Evolutionary conservation across 352 stramenopile genomes (phyloP), one percentile per base, ranked within the genome.

Genomic region (Globisporangium rhizosaccharum): DNA sequence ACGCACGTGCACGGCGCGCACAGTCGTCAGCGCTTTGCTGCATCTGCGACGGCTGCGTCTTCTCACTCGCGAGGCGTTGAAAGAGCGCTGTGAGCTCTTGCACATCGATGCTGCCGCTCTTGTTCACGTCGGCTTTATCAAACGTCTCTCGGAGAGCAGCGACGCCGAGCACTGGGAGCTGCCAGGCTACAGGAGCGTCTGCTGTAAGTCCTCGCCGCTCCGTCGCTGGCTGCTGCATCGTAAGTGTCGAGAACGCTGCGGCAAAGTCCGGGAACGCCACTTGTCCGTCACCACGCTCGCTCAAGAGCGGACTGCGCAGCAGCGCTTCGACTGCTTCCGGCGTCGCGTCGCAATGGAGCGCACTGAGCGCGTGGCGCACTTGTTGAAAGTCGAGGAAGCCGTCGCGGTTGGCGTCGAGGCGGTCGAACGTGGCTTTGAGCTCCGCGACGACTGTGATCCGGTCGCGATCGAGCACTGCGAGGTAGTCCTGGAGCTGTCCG

Each of bases 381-480:
- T 85, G 69, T 0, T 25, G 49, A 42, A 85, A 81, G 58, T 89
- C 78, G 12, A 93, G 55, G 28, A 72, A 72, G 0, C 81, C 79
- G 47, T 90, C 77, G 18, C 67, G 60, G 61, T 93, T 82, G 12
- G 48, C 56, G 57, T 93, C 81, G 1, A 90, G 59, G 1, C 72
- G 75, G 30, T 90, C 81, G 36, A 92, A 92, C 6, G 75, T 85
- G 4, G 63, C 66, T 58, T 91, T 91, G 45, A 93, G 70, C 42
- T 80, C 67, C 0, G 76, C 79, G 9, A 91, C 73, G 17, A 87
- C 70, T 10, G 76, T 74, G 33, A 92, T 71, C 3, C 79, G 76
- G 52, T 92, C 82, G 18, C 68, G 71, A 46, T 90, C 82, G 11
- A 92, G 66, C 17, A 92, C 74, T 0, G 79, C 76, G 18, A 92